Conservation (phyloP, 2,329 filamentous ascomycete species). For the Phialemoniopsis sp. region DNA sequence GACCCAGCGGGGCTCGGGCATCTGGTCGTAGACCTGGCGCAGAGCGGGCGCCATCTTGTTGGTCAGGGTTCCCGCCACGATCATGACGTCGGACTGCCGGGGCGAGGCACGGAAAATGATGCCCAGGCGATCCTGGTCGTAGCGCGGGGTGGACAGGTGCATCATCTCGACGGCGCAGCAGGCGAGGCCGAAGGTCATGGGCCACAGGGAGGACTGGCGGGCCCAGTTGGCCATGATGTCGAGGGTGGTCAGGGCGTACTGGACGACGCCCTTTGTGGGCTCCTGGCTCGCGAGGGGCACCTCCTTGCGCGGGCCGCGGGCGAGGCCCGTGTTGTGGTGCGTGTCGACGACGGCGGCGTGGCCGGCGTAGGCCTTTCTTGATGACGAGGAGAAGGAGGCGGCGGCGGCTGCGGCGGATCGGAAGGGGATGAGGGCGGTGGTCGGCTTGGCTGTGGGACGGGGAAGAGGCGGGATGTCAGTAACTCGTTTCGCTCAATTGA, state of each 20-base stretch:
- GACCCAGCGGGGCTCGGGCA: slow-evolving; percentile 86
- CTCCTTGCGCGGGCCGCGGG: slow-evolving; percentile 58
- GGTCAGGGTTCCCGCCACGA: slow-evolving; percentile 85
- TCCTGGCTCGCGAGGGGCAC: slow-evolving; percentile 76
- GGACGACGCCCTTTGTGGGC: slow-evolving; percentile 71
- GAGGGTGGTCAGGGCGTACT: slow-evolving; percentile 82
- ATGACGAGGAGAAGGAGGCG: slow-evolving; percentile 61
- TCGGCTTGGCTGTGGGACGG: slow-evolving; percentile 60
- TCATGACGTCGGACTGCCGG: slow-evolving; percentile 88
- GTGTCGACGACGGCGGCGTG: slow-evolving; percentile 43
- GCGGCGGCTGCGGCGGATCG: slow-evolving; percentile 38
- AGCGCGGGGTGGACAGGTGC: slow-evolving; percentile 81
- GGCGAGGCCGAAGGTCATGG: slow-evolving; percentile 82
- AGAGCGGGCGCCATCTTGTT: slow-evolving; percentile 96
- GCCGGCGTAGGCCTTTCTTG: slow-evolving; percentile 56
- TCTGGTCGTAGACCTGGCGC: slow-evolving; percentile 90
- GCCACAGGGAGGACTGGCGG: slow-evolving; percentile 80
- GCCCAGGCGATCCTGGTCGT: slow-evolving; percentile 83
- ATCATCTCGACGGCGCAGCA: slow-evolving; percentile 94
- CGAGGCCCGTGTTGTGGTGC: slow-evolving; percentile 40
- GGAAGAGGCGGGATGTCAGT: slow-evolving; percentile 2
- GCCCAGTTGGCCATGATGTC: slow-evolving; percentile 82
- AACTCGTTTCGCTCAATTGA: not conserved
- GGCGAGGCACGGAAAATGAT: slow-evolving; percentile 90
- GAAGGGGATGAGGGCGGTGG: slow-evolving; percentile 58